Evolutionary conservation across 2,329 filamentous ascomycete species (phyloP), one percentile per base, ranked within the genome.

Genomic region (Xylaria sp.): DNA sequence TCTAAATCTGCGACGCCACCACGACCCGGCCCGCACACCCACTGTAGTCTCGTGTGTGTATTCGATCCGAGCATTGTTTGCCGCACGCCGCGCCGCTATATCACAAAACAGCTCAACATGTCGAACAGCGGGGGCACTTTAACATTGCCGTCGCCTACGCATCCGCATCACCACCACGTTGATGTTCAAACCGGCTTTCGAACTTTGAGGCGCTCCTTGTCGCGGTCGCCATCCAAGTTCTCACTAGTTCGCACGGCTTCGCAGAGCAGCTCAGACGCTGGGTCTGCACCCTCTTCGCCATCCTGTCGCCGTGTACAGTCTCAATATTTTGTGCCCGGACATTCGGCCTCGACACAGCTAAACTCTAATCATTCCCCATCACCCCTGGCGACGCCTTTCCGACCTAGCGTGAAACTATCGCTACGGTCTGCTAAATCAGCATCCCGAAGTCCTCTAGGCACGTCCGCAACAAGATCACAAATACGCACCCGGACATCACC

Each of bases 181-280:
- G 92, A 97, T 82, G 89, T 93, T 71, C 77, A 77, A 61, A 90
- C 92, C 57, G 90, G 92, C 66, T 92, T 97, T 70, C 88, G 93
- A 76, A 92, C 93, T 74, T 84, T 97, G 65, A 88, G 94, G 71
- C 92, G 93, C 73, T 97, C 95, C 29, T 85, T 97, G 70, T 97
- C 94, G 64, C 88, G 94, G 74, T 97, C 95, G n/a, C 95, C 95
- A 11, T 97, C 95, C 36, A 97, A 96, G 79, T 95, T 96, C 78
- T 86, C 87, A 63, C 82, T 96, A 39, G 78, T 79, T 57, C 83
- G 84, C 69, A 78, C 81, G 51, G 79, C 79, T 50, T 86, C 85
- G 0, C 81, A 84, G 57, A 74, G 75, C 68, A 80, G 77, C 64
- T 82, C 83, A 15, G 80, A 85, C 25, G 49, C 71, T n/a, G 69